Conservation (phyloP, 2,329 filamentous ascomycete genomes). For the Exutisphaerella laricina region DNA sequence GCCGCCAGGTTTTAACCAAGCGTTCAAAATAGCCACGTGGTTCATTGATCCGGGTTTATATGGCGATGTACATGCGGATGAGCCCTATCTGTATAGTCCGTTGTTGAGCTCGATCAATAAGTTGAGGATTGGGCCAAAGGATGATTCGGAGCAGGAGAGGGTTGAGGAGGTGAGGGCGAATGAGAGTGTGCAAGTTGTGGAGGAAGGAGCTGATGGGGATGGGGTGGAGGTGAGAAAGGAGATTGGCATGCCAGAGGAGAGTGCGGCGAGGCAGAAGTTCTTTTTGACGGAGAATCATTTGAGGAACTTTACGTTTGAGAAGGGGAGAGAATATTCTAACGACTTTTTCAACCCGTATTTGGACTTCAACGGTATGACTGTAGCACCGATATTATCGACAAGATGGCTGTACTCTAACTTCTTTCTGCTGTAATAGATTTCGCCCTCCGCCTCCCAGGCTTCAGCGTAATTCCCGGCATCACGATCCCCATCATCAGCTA, state of each 20-base stretch:
- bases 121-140: slow-evolving; percentile 58
- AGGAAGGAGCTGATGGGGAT: slow-evolving; percentile 44
- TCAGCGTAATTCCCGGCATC: slow-evolving; percentile 53
- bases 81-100: slow-evolving; percentile 79
- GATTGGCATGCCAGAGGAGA: slow-evolving; percentile 36
- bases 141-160: slow-evolving; percentile 31
- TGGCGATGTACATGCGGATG: slow-evolving; percentile 81
- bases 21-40: slow-evolving; percentile 81
- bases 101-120: slow-evolving; percentile 75
- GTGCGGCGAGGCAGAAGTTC: slow-evolving; percentile 51
- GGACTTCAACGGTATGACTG: slow-evolving; percentile 70
- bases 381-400: no score
- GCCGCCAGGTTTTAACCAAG: slow-evolving; percentile 79
- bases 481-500: slow-evolving; percentile 68
- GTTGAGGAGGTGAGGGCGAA: slow-evolving; percentile 42
- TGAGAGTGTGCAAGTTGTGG: slow-evolving; percentile 55
- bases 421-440: no score
- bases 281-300: slow-evolving; percentile 54
- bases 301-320: slow-evolving; percentile 56
- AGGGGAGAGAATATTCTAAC: slow-evolving; percentile 55
- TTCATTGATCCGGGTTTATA: slow-evolving; percentile 87
- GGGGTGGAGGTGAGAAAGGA: slow-evolving; percentile 39
- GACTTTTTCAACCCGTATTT: slow-evolving; percentile 92
- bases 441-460: slow-evolving; percentile 62
- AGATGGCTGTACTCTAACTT: no score